Percentiles rank a stretch among this genome's conserved stretches.
Evolutionary conservation across 306 rosid species (phyloP).

Genomic region (Luffa acutangula): DNA sequence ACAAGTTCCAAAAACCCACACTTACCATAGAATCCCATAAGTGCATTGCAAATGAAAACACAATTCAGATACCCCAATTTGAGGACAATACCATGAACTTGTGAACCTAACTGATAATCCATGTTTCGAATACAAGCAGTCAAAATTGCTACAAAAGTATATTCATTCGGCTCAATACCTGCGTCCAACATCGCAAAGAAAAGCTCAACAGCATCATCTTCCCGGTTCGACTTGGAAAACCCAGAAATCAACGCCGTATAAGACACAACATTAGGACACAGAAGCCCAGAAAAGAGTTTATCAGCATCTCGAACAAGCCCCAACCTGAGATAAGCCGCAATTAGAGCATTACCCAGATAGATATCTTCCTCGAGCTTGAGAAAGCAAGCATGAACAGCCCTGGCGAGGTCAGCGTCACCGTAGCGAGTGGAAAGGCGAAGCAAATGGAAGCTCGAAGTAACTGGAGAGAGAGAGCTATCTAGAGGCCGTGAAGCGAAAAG

Average conservation of each 20-base stretch:
- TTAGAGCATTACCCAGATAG: conserved; percentile 34
- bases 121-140: conserved; percentile 43
- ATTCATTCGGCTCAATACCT: conserved; percentile 48
- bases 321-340: conserved; percentile 45
- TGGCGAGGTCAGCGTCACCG: conserved; percentile 31
- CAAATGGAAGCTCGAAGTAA: conserved; percentile 14
- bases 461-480: background rate
- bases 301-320: conserved; percentile 44
- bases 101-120: conserved; percentile 38
- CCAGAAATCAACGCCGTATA: conserved; percentile 59
- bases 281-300: conserved; percentile 32
- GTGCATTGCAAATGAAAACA: conserved; percentile 55
- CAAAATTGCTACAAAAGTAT: conserved; percentile 66
- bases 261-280: conserved; percentile 45
- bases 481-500: conserved; percentile 8
- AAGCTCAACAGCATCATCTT: conserved; percentile 40
- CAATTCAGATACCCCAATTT: conserved; percentile 40
- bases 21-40: conserved; percentile 46
- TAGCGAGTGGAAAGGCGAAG: conserved; percentile 45
- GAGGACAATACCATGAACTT: conserved; percentile 47
- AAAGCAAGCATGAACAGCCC: conserved; percentile 44
- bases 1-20: conserved; percentile 30
- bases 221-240: conserved; percentile 46
- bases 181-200: conserved; percentile 48
- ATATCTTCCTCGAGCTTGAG: conserved; percentile 37